These are phyloP conservation scores for Eremothecium gossypii DNA, from an alignment of 1,139 yeast genomes.

Conservation along the genomic window DNA sequence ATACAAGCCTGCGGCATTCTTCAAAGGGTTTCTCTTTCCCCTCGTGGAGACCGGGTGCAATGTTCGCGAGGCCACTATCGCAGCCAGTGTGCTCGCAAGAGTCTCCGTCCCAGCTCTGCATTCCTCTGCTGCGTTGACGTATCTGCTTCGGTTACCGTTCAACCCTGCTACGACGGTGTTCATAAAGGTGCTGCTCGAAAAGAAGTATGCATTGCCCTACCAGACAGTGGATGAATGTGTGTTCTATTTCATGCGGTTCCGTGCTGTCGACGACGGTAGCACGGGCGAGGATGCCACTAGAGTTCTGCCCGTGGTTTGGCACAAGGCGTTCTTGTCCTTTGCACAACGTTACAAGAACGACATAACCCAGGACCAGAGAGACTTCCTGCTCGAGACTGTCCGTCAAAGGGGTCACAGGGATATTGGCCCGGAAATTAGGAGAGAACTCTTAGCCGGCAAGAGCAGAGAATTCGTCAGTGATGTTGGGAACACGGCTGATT, in stretches of 20 bases:
- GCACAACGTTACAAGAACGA: constrained; percentile 95
- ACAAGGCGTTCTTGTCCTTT: constrained; percentile 85
- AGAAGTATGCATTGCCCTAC: constrained; percentile 93
- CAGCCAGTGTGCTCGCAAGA: constrained; percentile 82
- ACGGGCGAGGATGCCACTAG: constrained; percentile 43
- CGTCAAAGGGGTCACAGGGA: constrained; percentile 83
- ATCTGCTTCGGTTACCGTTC: constrained; percentile 75
- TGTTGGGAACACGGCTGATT: constrained; percentile 19
- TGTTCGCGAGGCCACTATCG: constrained; percentile 89
- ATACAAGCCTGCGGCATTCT: constrained; percentile 95
- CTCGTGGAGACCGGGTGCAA: constrained; percentile 77
- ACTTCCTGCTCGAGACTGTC: constrained; percentile 79
- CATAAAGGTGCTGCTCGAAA: constrained; percentile 80
- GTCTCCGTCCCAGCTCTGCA: constrained; percentile 91
- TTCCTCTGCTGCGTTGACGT: constrained; percentile 89
- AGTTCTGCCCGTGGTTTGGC: constrained; percentile 87
- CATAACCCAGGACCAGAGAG: constrained; percentile 95
- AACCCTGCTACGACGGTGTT: constrained; percentile 85
- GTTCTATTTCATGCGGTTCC: constrained; percentile 88
- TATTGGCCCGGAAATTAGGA: constrained; percentile 89
- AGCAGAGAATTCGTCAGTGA: constrained; percentile 35
- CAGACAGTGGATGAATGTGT: constrained; percentile 93
- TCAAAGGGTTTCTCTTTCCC: constrained; percentile 91
- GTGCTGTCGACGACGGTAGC: constrained; percentile 41
- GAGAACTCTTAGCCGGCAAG: constrained; percentile 81